A percentile compares a stretch with the other conserved stretches of the same genome.
These are phyloP conservation scores for Globisporangium middletonii DNA, from an alignment of 352 stramenopile genomes.

Conservation along the genomic window DNA sequence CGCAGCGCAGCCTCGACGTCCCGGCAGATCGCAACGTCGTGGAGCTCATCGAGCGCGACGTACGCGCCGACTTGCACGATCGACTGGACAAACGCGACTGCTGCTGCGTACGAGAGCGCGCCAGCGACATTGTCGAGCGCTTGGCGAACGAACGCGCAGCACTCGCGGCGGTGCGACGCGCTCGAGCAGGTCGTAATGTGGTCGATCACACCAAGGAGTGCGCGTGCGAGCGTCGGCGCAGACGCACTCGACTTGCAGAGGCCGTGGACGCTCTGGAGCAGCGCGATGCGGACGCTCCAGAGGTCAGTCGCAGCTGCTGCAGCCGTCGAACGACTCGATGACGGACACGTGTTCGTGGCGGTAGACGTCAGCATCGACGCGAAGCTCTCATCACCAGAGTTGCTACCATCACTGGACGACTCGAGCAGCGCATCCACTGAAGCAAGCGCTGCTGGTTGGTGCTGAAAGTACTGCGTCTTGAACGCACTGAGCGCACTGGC, in stretches of 20 bases:
- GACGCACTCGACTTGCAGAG: slow-evolving; percentile 38
- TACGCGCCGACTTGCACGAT: slow-evolving; percentile 20
- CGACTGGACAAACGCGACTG: slow-evolving; percentile 27
- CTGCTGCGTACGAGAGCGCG: slow-evolving; percentile 29
- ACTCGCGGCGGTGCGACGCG: slow-evolving; percentile 32
- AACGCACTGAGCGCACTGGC: slow-evolving; percentile 7
- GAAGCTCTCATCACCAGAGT: background rate
- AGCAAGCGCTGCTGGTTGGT: background rate
- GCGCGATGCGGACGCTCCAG: slow-evolving; percentile 39
- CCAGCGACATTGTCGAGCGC: slow-evolving; percentile 31
- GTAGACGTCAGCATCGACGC: background rate
- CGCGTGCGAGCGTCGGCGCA: slow-evolving; percentile 29
- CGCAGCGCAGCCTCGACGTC: slow-evolving; percentile 26
- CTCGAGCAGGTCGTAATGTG: slow-evolving; percentile 36
- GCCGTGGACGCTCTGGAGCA: slow-evolving; percentile 41
- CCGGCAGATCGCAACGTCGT: slow-evolving; percentile 11
- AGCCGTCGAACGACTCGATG: background rate
- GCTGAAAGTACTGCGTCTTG: slow-evolving; percentile 6
- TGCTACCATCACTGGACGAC: background rate
- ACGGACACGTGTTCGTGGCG: background rate
- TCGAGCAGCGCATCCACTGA: background rate
- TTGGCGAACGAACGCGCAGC: slow-evolving; percentile 39
- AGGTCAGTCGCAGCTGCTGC: slow-evolving; percentile 13
- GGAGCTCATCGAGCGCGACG: slow-evolving; percentile 17
- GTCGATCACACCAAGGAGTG: slow-evolving; percentile 33